phyloP scores from a whole-genome alignment of 1,284 basidiomycete species.

The Ceratorhiza oryzae-sativae region DNA sequence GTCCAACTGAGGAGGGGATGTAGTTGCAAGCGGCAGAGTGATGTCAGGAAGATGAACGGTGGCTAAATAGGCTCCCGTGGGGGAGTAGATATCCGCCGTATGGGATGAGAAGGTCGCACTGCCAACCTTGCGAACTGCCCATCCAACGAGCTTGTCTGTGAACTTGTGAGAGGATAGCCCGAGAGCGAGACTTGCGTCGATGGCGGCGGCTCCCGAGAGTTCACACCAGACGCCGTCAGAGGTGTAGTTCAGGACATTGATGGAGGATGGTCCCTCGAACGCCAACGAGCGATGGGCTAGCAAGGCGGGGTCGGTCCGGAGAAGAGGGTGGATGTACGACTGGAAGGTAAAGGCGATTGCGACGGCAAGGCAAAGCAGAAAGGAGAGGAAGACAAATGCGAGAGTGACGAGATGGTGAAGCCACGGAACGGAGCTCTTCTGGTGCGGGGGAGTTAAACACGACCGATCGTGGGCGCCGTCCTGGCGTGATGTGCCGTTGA shows the following conservation, averaged over 20 bases:
- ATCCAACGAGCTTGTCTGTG: constrained; percentile 14
- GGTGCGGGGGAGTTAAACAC: background rate
- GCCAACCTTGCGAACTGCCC: constrained; percentile 17
- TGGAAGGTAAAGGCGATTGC: constrained; percentile 13
- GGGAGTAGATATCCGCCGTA: background rate
- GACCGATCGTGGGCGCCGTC: background rate
- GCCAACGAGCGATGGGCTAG: constrained; percentile 13
- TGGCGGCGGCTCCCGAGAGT: constrained; percentile 1
- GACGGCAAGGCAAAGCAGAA: constrained; percentile 18
- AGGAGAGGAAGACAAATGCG: constrained; percentile 35
- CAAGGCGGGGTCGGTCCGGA: constrained; percentile 10
- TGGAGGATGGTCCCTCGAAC: constrained; percentile 3
- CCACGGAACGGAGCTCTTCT: background rate
- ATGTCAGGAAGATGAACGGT: constrained; percentile 4
- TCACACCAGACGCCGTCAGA: constrained; percentile 28
- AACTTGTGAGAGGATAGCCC: background rate
- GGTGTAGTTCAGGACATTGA: constrained; percentile 28
- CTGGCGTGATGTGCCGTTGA: background rate
- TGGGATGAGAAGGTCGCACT: background rate
- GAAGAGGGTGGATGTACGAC: constrained; percentile 11
- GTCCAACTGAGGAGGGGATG: background rate
- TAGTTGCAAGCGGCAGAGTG: constrained; percentile 5
- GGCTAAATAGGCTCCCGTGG: background rate
- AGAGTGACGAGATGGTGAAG: constrained; percentile 16
- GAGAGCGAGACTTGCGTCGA: constrained; percentile 8